Base-by-base conservation (phyloP, 2,329 filamentous ascomycete genomes). In the Paraphaeosphaeria sporulosa region DNA sequence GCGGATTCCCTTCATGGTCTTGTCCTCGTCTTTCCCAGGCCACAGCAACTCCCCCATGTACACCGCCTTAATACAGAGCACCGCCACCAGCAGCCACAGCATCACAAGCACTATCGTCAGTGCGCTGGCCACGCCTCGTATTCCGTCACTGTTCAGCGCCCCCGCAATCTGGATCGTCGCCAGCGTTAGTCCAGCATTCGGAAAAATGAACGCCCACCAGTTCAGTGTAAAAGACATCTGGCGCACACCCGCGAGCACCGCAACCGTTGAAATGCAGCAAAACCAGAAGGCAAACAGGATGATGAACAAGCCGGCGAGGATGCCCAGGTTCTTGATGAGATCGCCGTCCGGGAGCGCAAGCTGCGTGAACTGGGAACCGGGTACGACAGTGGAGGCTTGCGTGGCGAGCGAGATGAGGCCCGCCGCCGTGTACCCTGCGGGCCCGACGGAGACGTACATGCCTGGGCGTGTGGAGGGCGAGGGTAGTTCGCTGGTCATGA, bases 191-290 rank as follows among this genome's bases (percentile, higher is more conserved):
- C 87, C 88, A 1, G 85, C 86, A 60, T 90, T 89, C 6, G 88
- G 87, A 68, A 90, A 90, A 36, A 90, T 84, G 73, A 89, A 88
- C 6, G 86, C 86, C 87, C 87, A 90, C 70, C 72, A 75, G 49
- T 72, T 73, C 15, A 74, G 59, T 19, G 71, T 68, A 49, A 75
- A 75, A 0, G 60, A 60, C 70, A 83, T 85, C 13, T 78, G 73
- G 17, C 77, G 71, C 10, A 73, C 61, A 36, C 78, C 75, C 19
- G 76, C 32, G 58, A 81, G n/a, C 10, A 81, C 73, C 2, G 75
- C 72, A 0, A 82, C 62, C 1, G 73, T 75, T 0, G 76, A 76
- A 55, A 83, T 78, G 65, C 77, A 79, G 69, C 83, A 84, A 70
- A 84, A 84, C 80, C 83, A 85, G 51, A 84, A 79, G 4, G 80